Conservation (phyloP, 306 rosid genomes). For the Castanospermum australe region DNA sequence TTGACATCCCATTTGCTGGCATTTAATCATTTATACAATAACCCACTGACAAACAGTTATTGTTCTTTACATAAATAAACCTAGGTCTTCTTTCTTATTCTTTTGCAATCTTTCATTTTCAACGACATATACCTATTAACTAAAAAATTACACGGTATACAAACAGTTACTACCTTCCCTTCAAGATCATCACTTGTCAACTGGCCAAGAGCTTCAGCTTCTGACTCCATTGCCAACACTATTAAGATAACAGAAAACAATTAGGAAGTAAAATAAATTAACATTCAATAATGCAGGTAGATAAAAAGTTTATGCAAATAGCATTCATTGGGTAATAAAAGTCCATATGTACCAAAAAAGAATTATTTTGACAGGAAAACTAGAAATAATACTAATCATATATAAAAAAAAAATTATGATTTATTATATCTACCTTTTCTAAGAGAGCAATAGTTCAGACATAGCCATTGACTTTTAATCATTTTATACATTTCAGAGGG, state of each 20-base stretch:
- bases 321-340: neutral
- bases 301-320: neutral
- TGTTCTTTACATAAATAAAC: neutral
- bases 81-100: conserved; percentile 2
- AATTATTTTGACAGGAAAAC: neutral
- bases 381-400: neutral
- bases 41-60: neutral
- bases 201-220: conserved; percentile 96
- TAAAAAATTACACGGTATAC: neutral
- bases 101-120: conserved; percentile 40
- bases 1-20: conserved; percentile 11
- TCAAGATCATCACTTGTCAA: conserved; percentile 88
- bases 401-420: neutral
- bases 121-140: conserved; percentile 34
- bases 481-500: neutral
- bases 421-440: neutral
- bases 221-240: conserved; percentile 96
- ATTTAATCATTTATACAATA: conserved; percentile 3
- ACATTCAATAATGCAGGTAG: neutral
- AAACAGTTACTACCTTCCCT: conserved; percentile 65
- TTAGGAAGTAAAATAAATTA: conserved; percentile 2
- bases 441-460: neutral
- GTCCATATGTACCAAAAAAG: neutral
- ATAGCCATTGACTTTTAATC: neutral
- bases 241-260: conserved; percentile 27